These are phyloP conservation scores for Paulownia fortunei DNA, from an alignment of 257 asterid genomes.

Conservation along the genomic window DNA sequence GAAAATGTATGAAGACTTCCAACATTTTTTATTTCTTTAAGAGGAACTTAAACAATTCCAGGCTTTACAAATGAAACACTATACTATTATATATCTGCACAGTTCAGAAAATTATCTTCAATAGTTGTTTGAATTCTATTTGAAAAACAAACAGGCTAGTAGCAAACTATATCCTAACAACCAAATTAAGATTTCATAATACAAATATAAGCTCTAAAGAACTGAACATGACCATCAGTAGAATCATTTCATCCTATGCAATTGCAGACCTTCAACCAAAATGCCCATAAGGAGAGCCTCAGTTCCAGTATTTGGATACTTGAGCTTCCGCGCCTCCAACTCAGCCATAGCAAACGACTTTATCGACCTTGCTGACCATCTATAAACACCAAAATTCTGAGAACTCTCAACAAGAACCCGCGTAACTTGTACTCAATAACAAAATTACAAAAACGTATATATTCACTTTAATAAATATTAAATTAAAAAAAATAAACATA, in stretches of 20 bases:
- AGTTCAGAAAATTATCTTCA: background rate
- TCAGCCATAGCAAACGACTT: slow-evolving; percentile 86
- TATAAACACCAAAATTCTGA: slow-evolving; percentile 37
- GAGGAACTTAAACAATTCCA: background rate
- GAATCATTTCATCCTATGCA: slow-evolving; percentile 14
- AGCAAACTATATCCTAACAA: slow-evolving; percentile 5
- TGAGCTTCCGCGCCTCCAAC: slow-evolving; percentile 90
- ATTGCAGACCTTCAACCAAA: slow-evolving; percentile 81
- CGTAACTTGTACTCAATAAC: background rate
- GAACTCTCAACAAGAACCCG: slow-evolving; percentile 1
- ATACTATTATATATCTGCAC: background rate
- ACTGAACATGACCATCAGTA: background rate
- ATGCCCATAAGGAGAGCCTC: slow-evolving; percentile 95
- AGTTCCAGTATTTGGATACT: slow-evolving; percentile 85
- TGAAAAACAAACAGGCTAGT: background rate
- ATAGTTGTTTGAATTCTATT: background rate
- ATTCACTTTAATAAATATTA: background rate
- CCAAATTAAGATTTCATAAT: background rate
- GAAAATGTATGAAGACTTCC: background rate
- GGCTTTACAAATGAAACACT: background rate
- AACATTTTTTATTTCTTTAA: background rate
- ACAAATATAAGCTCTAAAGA: slow-evolving; percentile 28
- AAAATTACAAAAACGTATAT: background rate
- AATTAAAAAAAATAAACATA: background rate
- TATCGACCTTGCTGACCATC: slow-evolving; percentile 94